Evolutionary conservation across 2,329 filamentous ascomycete species (phyloP).

Genomic region (Zymoseptoria pseudotritici): DNA sequence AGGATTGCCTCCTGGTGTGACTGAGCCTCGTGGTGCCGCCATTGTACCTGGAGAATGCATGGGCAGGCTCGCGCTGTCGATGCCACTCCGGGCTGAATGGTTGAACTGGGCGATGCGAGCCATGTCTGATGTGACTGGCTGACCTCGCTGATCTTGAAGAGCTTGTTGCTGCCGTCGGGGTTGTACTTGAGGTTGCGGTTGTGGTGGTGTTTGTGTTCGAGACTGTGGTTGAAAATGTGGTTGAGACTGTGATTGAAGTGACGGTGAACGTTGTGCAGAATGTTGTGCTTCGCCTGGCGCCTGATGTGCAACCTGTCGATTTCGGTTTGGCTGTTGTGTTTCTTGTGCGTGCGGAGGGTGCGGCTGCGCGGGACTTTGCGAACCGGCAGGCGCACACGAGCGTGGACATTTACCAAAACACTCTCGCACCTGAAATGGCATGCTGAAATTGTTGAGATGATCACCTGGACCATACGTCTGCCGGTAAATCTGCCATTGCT

Average conservation of each 20-base stretch:
- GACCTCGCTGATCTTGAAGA: neutral
- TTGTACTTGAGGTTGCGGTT: neutral
- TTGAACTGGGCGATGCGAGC: neutral
- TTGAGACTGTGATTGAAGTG: neutral
- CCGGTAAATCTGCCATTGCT: conserved; percentile 3
- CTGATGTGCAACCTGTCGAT: neutral
- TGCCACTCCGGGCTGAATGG: neutral
- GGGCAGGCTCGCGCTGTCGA: neutral
- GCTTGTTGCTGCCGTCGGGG: neutral
- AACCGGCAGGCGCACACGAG: neutral
- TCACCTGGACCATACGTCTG: neutral
- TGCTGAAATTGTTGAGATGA: neutral
- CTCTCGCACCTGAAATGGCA: neutral
- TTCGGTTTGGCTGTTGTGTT: neutral
- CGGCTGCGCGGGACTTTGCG: neutral
- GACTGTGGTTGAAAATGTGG: neutral
- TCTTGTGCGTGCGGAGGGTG: neutral
- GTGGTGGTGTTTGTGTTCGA: neutral
- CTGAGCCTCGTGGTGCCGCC: neutral
- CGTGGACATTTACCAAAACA: neutral
- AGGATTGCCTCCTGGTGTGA: neutral
- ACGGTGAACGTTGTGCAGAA: neutral
- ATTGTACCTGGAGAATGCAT: neutral
- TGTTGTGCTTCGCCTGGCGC: neutral
- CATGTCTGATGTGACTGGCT: neutral